phyloP scores from a whole-genome alignment of 192 early-diverging fungal genomes.

The Coemansia sp. region DNA sequence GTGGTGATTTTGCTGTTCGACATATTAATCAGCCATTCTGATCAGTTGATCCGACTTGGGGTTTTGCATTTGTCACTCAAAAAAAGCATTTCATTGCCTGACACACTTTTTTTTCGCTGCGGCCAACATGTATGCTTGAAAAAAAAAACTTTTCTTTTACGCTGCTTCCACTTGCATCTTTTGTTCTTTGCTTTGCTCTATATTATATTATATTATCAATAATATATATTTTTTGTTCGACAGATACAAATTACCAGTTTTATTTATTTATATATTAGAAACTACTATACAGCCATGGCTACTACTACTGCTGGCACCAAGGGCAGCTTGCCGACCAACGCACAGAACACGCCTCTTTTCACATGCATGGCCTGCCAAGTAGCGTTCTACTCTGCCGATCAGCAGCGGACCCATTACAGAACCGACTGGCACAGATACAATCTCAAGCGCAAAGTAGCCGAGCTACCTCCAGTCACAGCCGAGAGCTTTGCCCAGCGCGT shows the following conservation, averaged over 20 bases:
- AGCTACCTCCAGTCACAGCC: constrained; percentile 75
- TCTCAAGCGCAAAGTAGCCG: constrained; percentile 93
- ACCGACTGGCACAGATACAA: constrained; percentile 99
- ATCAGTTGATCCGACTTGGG: constrained; percentile 6
- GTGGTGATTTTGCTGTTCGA: background rate
- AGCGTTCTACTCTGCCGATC: constrained; percentile 82
- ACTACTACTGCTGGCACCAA: background rate
- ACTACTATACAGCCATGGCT: no score
- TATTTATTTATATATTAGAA: no score
- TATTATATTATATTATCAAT: constrained; percentile 4
- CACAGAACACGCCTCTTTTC: constrained; percentile 58
- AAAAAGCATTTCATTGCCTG: no score
- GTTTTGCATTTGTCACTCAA: no score
- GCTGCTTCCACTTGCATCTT: background rate
- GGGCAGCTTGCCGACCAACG: constrained; percentile 39
- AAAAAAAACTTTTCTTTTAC: background rate
- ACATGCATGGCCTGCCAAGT: constrained; percentile 91
- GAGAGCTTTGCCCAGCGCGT: constrained; percentile 81
- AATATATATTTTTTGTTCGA: background rate
- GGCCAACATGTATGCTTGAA: no score
- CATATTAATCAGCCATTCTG: background rate
- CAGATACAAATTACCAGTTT: no score
- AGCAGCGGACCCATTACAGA: constrained; percentile 89
- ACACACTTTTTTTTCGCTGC: no score
- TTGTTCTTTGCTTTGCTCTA: background rate